Evolutionary conservation across 164 flowering plant species (phyloP), one percentile per base, ranked within the genome.

Genomic region (Vitis cinerea): DNA sequence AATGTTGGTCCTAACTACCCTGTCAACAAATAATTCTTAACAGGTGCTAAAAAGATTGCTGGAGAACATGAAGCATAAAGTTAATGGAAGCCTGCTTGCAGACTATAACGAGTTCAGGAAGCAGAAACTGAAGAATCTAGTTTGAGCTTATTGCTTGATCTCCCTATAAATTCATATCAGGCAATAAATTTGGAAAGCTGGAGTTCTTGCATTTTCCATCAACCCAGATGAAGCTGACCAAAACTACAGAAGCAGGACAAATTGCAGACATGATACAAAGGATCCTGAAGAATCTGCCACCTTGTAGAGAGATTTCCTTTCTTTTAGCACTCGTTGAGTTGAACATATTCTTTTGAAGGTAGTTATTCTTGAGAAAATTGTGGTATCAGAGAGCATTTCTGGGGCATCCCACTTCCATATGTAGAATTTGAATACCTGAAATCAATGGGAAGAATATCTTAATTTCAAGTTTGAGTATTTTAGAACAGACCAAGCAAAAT

Each of bases 21-120:
- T 23, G 27, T 23, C 27, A 23, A 23, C 27, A 23, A 23, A 23
- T 23, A 23, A 23, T 23, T 23, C 27, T 23, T 23, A 23, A 59
- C 80, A 93, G 97, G 85, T 90, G 65, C 73, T 91, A 52, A 80
- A 70, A 57, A 78, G 81, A 71, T 77, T 90, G 71, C 78, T 93
- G 76, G 88, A 87, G 82, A 84, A 83, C 79, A 89, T 91, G 95
- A 88, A 88, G 81, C 66, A 85, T 3, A 85, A 87, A 68, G 93
- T 91, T 16, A 87, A 89, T 68, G 78, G 77, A 5, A 89, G 90
- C 78, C 79, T 93, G 87, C 78, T 91, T 60, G 81, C 82, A 9
- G 97, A 91, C 76, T 91, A 86, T 68, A 79, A 79, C 14, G 66
- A 78, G 70, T 93, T 85, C 84, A 86, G 78, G 72, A 79, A 71